Percentiles rank a stretch among this genome's conserved stretches.
Evolutionary conservation across 108 stramenopile species (phyloP).

Genomic region (Poteriospumella lacustris): DNA sequence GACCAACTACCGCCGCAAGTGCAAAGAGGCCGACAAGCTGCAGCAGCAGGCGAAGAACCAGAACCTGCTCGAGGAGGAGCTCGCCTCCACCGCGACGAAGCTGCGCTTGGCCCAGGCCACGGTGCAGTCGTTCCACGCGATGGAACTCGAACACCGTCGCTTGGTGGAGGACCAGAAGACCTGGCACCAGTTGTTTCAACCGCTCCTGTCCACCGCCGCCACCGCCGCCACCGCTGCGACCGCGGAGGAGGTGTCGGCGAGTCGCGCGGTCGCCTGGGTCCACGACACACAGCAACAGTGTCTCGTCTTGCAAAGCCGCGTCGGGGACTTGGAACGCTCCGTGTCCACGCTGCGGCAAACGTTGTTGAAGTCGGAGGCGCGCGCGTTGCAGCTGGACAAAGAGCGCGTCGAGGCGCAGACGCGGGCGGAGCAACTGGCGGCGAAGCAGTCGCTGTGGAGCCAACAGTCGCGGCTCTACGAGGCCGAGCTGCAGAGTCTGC

Average conservation of each 20-base stretch:
- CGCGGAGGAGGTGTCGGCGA: background rate
- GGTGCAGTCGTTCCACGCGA: background rate
- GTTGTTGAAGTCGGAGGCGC: background rate
- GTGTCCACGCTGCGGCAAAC: background rate
- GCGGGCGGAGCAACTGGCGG: background rate
- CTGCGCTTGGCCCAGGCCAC: background rate
- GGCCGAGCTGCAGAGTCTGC: background rate
- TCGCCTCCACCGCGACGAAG: background rate
- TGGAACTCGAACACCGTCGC: background rate
- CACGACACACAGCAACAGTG: background rate
- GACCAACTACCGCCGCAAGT: background rate
- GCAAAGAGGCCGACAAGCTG: slow-evolving; percentile 18
- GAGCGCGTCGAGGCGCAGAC: background rate
- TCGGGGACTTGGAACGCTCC: background rate
- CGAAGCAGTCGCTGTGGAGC: background rate
- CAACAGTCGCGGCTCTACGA: background rate
- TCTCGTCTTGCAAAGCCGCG: background rate
- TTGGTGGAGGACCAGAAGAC: background rate
- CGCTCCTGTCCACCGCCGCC: background rate
- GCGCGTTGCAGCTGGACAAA: no score
- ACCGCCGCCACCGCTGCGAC: background rate
- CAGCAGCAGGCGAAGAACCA: slow-evolving; percentile 2
- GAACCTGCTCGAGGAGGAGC: background rate
- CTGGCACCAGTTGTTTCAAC: background rate
- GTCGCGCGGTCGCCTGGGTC: background rate